Evolutionary conservation across 108 stramenopile genomes (phyloP).

Genomic region (Pseudonitzschia pungens): DNA sequence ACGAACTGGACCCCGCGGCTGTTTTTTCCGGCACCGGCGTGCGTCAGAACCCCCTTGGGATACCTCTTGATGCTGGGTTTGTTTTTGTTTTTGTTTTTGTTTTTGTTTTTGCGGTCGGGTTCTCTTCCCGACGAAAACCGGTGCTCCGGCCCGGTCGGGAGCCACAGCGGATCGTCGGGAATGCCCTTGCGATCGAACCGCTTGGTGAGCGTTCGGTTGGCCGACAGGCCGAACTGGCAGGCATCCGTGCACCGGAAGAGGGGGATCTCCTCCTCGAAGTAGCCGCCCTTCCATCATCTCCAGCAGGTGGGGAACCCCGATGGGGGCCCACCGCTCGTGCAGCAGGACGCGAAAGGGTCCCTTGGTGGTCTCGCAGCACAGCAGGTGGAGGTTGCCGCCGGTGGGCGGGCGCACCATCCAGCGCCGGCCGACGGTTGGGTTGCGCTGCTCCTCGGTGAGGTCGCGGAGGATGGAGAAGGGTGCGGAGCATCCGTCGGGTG

Average conservation of each 20-base stretch:
- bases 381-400: conserved; percentile 47
- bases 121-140: conserved; percentile 41
- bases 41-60: conserved; percentile 56
- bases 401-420: conserved; percentile 51
- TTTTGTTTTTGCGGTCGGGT: too few relatives aligned
- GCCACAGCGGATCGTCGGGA: conserved; percentile 73
- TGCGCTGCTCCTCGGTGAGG: conserved; percentile 13
- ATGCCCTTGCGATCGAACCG: conserved; percentile 30
- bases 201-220: conserved; percentile 11
- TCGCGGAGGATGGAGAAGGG: too few relatives aligned
- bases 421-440: conserved; percentile 32
- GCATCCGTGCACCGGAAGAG: conserved; percentile 78
- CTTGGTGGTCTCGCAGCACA: conserved; percentile 58
- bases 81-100: too few relatives aligned
- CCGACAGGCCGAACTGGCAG: conserved; percentile 85
- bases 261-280: conserved; percentile 42
- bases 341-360: conserved; percentile 57
- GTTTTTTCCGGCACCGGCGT: conserved; percentile 65
- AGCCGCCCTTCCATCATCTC: background rate
- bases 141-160: conserved; percentile 67
- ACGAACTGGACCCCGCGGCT: conserved; percentile 66
- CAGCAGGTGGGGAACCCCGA: conserved; percentile 13
- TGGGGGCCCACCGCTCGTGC: conserved; percentile 81
- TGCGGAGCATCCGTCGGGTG: background rate
- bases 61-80: conserved; percentile 52